Evolutionary conservation across 2,329 filamentous ascomycete species (phyloP), one percentile per base, ranked within the genome.

Genomic region (Fusarium sp.): DNA sequence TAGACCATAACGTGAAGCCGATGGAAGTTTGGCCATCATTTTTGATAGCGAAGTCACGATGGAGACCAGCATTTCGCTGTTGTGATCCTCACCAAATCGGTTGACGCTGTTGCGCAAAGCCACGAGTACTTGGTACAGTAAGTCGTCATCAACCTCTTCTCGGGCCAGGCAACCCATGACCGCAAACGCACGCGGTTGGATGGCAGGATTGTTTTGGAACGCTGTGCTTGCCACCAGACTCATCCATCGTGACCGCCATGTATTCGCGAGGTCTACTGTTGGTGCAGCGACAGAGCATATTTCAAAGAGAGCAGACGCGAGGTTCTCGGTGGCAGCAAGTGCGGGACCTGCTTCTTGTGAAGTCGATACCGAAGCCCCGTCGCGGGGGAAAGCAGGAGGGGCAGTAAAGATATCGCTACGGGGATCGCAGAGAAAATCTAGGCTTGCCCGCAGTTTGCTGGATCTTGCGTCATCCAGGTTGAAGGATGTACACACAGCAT

Each of bases 231-330:
- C 89, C 39, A 92, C 89, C 22, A 92, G 80, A 71, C 89, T 91
- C 90, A 92, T 92, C 90, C 90, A 92, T 21, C 90, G 85, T 21
- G 90, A 89, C 26, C 90, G 86, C 90, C 90, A 92, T 17, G 87
- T 85, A 72, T 92, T 92, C 22, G 89, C 86, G 72, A 90, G 82
- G 69, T 92, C 89, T 10, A 88, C 79, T 1, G 89, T 89, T 13
- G 89, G 87, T 14, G 90, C 89, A 5, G 89, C 89, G 17, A 90
- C 81, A 3, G 84, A 82, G 65, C 88, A 91, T 15, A 90, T 84
- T 61, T 92, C 89, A 51, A 90, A 89, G 19, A 92, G 78, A 2
- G 91, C 77, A 22, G 84, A 83, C 2, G 89, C 89, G 8, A 92
- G 81, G 50, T 84, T 86, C 73, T 92, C 90, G 13, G 87, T 90